A percentile compares a stretch with the other conserved stretches of the same genome.
Evolutionary conservation across 2,329 filamentous ascomycete species (phyloP).

Genomic region (Orbilia brochopaga): DNA sequence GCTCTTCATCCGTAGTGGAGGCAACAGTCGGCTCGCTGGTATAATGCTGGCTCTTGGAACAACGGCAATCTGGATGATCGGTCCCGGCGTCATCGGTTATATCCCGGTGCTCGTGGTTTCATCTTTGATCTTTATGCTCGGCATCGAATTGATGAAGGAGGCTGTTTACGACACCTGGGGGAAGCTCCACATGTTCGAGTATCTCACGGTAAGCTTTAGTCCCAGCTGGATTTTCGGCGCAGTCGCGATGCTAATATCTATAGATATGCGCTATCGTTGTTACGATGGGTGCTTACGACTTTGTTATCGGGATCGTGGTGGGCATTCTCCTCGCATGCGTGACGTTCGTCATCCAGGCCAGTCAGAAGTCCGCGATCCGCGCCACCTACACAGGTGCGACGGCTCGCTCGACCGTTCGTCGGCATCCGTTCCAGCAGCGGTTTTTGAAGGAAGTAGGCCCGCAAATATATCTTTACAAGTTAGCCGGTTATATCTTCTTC

Average conservation of each 20-base stretch:
- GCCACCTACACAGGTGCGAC: conserved; percentile 89
- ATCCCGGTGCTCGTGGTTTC: conserved; percentile 98
- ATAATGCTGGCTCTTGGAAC: conserved; percentile 82
- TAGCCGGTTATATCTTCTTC: conserved; percentile 96
- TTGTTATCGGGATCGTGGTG: conserved; percentile 89
- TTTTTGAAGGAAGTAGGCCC: conserved; percentile 84
- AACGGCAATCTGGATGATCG: conserved; percentile 79
- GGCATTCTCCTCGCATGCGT: conserved; percentile 91
- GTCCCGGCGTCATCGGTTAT: conserved; percentile 85
- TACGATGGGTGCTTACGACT: conserved; percentile 73
- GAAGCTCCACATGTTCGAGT: conserved; percentile 85
- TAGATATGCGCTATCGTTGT: conserved; percentile 36
- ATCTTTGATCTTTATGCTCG: conserved; percentile 90
- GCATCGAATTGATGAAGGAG: conserved; percentile 88
- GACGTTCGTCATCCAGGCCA: conserved; percentile 89
- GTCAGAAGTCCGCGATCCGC: conserved; percentile 83
- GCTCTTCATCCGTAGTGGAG: conserved; percentile 93
- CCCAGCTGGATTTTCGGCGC: no score
- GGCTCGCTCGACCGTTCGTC: conserved; percentile 87
- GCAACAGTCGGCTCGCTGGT: conserved; percentile 83
- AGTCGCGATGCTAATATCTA: conserved; percentile 6
- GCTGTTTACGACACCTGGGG: conserved; percentile 87
- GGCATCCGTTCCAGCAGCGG: conserved; percentile 85
- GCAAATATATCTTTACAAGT: conserved; percentile 89
- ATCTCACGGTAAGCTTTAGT: conserved; percentile 71